Evolutionary conservation across 2,329 filamentous ascomycete species (phyloP).

Genomic region (Nannizziopsis arthrosporioides): DNA sequence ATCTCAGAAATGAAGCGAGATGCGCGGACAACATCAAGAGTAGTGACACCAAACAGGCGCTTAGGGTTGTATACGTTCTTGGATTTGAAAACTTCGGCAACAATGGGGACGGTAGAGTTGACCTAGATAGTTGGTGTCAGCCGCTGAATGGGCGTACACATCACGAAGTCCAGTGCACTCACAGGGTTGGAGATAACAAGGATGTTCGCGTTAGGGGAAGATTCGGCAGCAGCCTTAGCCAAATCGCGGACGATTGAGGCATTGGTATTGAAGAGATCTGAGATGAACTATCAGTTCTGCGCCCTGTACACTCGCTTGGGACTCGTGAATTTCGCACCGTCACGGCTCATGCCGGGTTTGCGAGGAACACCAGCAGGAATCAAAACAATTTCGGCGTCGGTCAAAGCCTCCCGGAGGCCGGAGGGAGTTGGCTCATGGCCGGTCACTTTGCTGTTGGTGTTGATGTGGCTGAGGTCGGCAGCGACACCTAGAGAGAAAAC

Average conservation of each 20-base stretch:
- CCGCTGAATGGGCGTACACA: background rate
- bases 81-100: slow-evolving; percentile 91
- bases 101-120: slow-evolving; percentile 98
- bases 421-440: slow-evolving; percentile 70
- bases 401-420: slow-evolving; percentile 67
- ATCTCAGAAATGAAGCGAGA: slow-evolving; percentile 94
- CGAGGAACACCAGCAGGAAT: slow-evolving; percentile 97
- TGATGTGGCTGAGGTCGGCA: slow-evolving; percentile 96
- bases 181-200: slow-evolving; percentile 97
- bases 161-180: slow-evolving; percentile 21
- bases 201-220: slow-evolving; percentile 83
- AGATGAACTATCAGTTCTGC: background rate
- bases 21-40: slow-evolving; percentile 94
- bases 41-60: slow-evolving; percentile 98
- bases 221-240: slow-evolving; percentile 83
- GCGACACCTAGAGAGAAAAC: slow-evolving; percentile 61
- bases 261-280: slow-evolving; percentile 99
- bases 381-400: slow-evolving; percentile 83
- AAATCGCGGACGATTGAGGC: slow-evolving; percentile 98
- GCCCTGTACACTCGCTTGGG: background rate
- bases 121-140: slow-evolving; percentile 39
- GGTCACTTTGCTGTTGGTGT: slow-evolving; percentile 91
- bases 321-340: slow-evolving; percentile 44
- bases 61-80: slow-evolving; percentile 96
- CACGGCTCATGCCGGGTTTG: slow-evolving; percentile 99